Conservation (phyloP, 176 grass and related monocot species). For the Ensete glaucum region DNA sequence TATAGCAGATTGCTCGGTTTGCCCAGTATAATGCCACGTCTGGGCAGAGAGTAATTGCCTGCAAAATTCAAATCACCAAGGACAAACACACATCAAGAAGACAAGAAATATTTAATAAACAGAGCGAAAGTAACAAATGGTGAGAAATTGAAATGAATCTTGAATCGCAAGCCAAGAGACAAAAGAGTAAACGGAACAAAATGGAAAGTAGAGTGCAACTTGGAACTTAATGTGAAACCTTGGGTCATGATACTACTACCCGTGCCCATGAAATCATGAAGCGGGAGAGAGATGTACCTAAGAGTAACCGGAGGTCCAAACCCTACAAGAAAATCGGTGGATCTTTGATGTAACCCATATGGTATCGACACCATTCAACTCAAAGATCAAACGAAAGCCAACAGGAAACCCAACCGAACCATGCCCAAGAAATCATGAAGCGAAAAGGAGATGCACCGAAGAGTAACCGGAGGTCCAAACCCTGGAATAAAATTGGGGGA, state of each 20-base stretch:
- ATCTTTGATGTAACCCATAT: neutral
- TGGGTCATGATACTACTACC: no score
- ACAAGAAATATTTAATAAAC: constrained; percentile 12
- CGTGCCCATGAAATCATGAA: no score
- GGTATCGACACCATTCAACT: neutral
- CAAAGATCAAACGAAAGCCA: neutral
- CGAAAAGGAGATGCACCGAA: neutral
- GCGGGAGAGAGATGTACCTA: neutral
- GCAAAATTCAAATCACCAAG: constrained; percentile 32
- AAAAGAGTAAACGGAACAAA: neutral
- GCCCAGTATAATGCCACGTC: constrained; percentile 65
- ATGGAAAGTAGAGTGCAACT: neutral
- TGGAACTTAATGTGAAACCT: neutral
- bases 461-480: neutral
- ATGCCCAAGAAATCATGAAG: neutral
- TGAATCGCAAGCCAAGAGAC: neutral
- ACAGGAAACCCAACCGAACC: neutral
- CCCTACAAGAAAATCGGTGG: neutral
- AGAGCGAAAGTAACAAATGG: neutral
- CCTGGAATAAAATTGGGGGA: neutral
- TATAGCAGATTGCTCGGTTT: constrained; percentile 79
- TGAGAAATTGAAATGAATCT: neutral
- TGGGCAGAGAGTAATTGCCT: constrained; percentile 76
- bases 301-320: neutral
- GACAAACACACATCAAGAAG: neutral